Evolutionary conservation across 306 rosid species (phyloP).

Genomic region (Notholithocarpus densiflorus): DNA sequence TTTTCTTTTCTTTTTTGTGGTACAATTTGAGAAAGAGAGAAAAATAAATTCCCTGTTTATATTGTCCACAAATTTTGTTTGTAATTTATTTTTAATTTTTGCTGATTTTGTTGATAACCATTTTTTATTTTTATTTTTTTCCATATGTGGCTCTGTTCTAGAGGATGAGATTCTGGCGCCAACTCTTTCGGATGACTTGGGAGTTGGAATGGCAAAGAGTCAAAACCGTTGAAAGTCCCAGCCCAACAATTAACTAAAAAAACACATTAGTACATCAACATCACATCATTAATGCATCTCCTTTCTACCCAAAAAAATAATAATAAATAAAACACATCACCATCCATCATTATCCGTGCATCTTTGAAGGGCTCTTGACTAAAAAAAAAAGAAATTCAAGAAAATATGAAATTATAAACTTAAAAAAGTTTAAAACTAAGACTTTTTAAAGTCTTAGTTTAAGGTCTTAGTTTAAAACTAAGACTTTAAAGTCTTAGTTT

Average conservation of each 20-base stretch:
- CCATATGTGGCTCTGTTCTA: slow-evolving; percentile 31
- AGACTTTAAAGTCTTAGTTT: too few relatives aligned
- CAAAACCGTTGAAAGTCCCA: slow-evolving; percentile 30
- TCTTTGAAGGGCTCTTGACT: too few relatives aligned
- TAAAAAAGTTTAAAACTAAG: too few relatives aligned
- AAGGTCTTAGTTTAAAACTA: too few relatives aligned
- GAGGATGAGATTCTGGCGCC: slow-evolving; percentile 71
- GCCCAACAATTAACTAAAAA: background rate
- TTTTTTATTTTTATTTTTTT: background rate
- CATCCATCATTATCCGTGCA: too few relatives aligned
- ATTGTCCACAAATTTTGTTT: background rate
- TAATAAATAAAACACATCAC: too few relatives aligned
- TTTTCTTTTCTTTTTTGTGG: background rate
- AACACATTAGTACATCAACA: too few relatives aligned
- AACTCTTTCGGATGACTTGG: slow-evolving; percentile 56
- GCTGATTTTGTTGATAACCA: slow-evolving; percentile 2
- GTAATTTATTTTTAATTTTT: background rate
- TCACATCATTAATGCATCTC: too few relatives aligned
- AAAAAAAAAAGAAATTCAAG: too few relatives aligned
- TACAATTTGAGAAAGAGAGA: background rate
- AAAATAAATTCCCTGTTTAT: background rate
- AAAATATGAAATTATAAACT: too few relatives aligned
- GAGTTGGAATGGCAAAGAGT: slow-evolving; percentile 31
- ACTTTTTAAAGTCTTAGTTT: too few relatives aligned
- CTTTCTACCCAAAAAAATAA: background rate